These are phyloP conservation scores for Chlamydomonas sphaeroides DNA, from an alignment of 139 green algal species.

Conservation along the genomic window DNA sequence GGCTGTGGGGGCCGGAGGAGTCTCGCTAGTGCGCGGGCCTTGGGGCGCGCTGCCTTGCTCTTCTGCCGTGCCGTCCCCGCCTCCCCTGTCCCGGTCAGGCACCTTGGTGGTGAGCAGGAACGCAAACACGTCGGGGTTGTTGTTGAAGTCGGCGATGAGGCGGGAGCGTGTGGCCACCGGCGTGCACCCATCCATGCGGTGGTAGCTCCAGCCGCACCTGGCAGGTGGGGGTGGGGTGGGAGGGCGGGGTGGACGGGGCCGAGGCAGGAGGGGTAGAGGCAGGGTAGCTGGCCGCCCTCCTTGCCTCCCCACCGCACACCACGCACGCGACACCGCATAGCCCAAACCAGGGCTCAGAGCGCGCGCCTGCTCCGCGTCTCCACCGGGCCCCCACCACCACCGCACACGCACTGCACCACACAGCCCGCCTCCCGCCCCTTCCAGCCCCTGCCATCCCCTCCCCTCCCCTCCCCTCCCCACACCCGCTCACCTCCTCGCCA, in stretches of 20 bases:
- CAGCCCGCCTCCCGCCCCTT: no score
- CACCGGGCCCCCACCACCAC: no score
- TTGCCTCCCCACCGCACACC: no score
- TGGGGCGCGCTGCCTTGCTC: no score
- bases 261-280: not conserved
- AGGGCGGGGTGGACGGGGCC: not conserved
- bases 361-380: no score
- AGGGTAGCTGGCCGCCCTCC: not conserved
- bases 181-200: constrained; percentile 96
- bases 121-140: constrained; percentile 77
- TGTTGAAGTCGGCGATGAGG: constrained; percentile 93
- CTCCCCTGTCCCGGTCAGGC: no score
- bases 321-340: no score
- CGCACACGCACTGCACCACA: no score
- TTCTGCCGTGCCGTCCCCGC: no score
- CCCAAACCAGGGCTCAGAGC: no score
- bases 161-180: constrained; percentile 70
- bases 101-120: constrained; percentile 97
- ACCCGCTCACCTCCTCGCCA: constrained; percentile 37
- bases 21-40: no score
- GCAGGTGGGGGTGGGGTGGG: not conserved
- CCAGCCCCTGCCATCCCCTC: not conserved
- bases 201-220: constrained; percentile 77
- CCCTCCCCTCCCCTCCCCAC: not conserved
- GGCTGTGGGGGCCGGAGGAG: no score